Percentiles rank a stretch among this genome's conserved stretches.
Evolutionary conservation across 1,139 yeast genomes (phyloP).

Genomic region (Yamadazyma mexicana): DNA sequence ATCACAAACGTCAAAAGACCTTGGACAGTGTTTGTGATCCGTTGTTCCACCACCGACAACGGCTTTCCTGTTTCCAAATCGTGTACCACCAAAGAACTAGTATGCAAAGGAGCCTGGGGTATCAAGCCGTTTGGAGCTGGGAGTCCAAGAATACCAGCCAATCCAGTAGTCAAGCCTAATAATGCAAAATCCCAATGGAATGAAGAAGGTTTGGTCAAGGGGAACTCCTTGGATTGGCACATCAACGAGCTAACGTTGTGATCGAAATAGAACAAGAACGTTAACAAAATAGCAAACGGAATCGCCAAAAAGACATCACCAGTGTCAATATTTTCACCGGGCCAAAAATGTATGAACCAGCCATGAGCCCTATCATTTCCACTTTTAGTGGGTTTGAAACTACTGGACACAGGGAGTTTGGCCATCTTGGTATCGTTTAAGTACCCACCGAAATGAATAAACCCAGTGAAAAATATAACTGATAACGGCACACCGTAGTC

Average conservation of each 20-base stretch:
- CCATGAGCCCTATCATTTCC: constrained; percentile 47
- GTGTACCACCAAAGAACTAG: constrained; percentile 70
- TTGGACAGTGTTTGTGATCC: constrained; percentile 80
- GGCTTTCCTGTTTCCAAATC: constrained; percentile 44
- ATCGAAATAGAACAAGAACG: constrained; percentile 86
- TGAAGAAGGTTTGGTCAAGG: constrained; percentile 79
- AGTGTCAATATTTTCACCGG: constrained; percentile 54
- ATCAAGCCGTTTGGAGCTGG: constrained; percentile 97
- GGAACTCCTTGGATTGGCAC: constrained; percentile 83
- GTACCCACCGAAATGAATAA: constrained; percentile 84
- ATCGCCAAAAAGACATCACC: constrained; percentile 82
- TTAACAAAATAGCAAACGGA: constrained; percentile 86
- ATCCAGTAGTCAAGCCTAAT: constrained; percentile 81
- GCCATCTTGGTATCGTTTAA: constrained; percentile 53
- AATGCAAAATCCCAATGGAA: constrained; percentile 93
- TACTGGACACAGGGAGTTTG: constrained; percentile 64
- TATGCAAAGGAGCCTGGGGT: constrained; percentile 96
- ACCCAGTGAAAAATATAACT: constrained; percentile 89
- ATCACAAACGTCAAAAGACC: constrained; percentile 82
- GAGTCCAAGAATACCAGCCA: constrained; percentile 82
- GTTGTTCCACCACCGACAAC: constrained; percentile 77
- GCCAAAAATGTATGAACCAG: constrained; percentile 84
- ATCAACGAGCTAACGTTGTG: constrained; percentile 92
- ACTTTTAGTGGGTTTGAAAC: constrained; percentile 71
- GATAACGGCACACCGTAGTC: constrained; percentile 86